Evolutionary conservation across 106 monocot genomes (phyloP).

Genomic region (Cymbidium sinense): DNA sequence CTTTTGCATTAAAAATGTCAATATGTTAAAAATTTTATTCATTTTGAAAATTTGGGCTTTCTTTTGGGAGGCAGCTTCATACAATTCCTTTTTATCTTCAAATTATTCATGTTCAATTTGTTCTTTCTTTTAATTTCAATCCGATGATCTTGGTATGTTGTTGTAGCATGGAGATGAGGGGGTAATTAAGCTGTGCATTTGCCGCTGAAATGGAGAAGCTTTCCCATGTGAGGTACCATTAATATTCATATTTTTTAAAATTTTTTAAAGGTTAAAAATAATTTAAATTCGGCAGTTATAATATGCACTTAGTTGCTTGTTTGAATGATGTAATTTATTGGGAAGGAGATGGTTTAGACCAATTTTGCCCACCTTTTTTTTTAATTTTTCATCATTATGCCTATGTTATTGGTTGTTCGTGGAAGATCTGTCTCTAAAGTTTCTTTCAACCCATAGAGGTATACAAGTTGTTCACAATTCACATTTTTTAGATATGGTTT

Average conservation of each 20-base stretch:
- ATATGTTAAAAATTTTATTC: background rate
- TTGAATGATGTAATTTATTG: too few species aligned
- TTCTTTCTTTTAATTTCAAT: constrained; percentile 1
- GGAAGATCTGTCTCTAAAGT: too few species aligned
- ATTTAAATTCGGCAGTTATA: background rate
- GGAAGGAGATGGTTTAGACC: too few species aligned
- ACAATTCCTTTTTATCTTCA: background rate
- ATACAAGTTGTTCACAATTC: too few species aligned
- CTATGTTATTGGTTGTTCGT: too few species aligned
- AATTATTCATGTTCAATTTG: background rate
- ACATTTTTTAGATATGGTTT: too few species aligned
- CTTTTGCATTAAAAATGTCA: too few species aligned
- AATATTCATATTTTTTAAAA: background rate
- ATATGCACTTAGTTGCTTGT: background rate
- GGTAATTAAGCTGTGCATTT: constrained; percentile 62
- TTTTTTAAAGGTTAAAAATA: background rate
- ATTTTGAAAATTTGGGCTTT: background rate
- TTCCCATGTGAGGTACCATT: constrained; percentile 50
- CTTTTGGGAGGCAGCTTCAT: background rate
- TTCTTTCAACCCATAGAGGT: too few species aligned
- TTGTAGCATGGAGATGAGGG: constrained; percentile 88
- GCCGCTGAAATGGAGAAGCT: constrained; percentile 78
- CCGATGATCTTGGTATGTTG: background rate
- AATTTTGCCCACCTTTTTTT: too few species aligned
- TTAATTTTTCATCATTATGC: too few species aligned